phyloP scores from a whole-genome alignment of 805 yeast species.

The baker's yeast (Saccharomyces cerevisiae) region DNA sequence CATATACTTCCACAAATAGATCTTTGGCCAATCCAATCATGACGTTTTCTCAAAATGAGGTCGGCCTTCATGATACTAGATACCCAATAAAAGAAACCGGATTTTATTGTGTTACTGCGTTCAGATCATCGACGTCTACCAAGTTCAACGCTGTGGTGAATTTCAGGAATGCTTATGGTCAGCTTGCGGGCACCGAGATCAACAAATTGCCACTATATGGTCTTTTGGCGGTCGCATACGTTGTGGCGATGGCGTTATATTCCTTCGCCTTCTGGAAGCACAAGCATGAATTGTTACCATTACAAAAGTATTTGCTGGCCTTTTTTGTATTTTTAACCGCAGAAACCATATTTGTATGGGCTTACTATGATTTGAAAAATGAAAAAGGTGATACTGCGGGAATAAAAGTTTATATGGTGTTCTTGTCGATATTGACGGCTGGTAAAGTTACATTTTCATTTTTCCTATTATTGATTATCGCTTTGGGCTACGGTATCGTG shows the following conservation, averaged over 20 bases:
- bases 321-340: conserved; percentile 74
- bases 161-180: conserved; percentile 89
- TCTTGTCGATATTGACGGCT: conserved; percentile 72
- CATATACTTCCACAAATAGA: conserved; percentile 43
- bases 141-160: conserved; percentile 60
- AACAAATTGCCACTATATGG: conserved; percentile 90
- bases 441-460: conserved; percentile 80
- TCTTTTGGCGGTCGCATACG: conserved; percentile 72
- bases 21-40: conserved; percentile 47
- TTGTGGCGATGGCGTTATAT: conserved; percentile 72
- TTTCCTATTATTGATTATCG: conserved; percentile 74
- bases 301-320: conserved; percentile 84
- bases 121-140: conserved; percentile 34
- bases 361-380: conserved; percentile 79
- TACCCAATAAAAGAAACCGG: conserved; percentile 73
- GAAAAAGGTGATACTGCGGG: conserved; percentile 45
- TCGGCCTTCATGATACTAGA: conserved; percentile 52
- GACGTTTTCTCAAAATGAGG: conserved; percentile 45
- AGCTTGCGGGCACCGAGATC: conserved; percentile 79
- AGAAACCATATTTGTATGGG: conserved; percentile 85
- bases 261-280: conserved; percentile 79
- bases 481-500: conserved; percentile 93
- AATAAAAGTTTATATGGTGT: conserved; percentile 64
- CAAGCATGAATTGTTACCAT: conserved; percentile 77
- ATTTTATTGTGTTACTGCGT: conserved; percentile 83